Evolutionary conservation across 2,329 filamentous ascomycete genomes (phyloP).

Genomic region (Zymoseptoria ardabiliae): DNA sequence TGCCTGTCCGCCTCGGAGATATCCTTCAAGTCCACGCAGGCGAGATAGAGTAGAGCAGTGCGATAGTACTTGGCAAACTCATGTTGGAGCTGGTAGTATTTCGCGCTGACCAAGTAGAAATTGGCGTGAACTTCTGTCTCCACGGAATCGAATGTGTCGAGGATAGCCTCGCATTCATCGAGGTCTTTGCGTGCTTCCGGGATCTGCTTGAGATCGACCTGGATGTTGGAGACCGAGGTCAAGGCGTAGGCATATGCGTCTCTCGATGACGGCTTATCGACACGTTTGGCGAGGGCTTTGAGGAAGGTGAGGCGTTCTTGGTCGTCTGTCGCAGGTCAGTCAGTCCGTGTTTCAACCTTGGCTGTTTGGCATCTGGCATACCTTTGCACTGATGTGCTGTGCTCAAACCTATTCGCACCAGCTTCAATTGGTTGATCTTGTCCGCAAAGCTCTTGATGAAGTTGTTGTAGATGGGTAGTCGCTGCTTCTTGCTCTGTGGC

Average conservation of each 20-base stretch:
- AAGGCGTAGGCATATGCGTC: constrained; percentile 93
- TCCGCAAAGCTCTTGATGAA: constrained; percentile 96
- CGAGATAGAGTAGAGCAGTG: constrained; percentile 94
- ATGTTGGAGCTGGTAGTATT: constrained; percentile 83
- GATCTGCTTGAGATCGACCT: constrained; percentile 70
- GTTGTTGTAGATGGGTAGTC: constrained; percentile 83
- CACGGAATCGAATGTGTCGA: constrained; percentile 89
- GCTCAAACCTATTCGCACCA: constrained; percentile 82
- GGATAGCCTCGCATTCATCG: constrained; percentile 75
- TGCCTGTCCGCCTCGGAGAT: constrained; percentile 69
- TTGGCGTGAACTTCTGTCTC: constrained; percentile 92
- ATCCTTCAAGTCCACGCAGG: constrained; percentile 78
- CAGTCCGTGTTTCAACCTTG: neutral
- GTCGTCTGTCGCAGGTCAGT: constrained; percentile 55
- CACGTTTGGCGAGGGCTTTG: constrained; percentile 72
- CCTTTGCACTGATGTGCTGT: constrained; percentile 78
- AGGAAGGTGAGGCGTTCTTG: constrained; percentile 81
- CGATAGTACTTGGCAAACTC: constrained; percentile 97
- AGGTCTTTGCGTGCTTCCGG: constrained; percentile 81
- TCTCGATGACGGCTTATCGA: constrained; percentile 86
- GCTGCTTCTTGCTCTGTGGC: constrained; percentile 71
- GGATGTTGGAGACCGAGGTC: constrained; percentile 80
- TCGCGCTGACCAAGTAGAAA: constrained; percentile 91
- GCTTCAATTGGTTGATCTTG: constrained; percentile 98
- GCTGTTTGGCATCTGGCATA: constrained; percentile 31